Percentiles rank a stretch among this genome's conserved stretches.
These are phyloP conservation scores for Hymenoscyphus scutula DNA, from an alignment of 2,329 filamentous ascomycete genomes.

Conservation along the genomic window DNA sequence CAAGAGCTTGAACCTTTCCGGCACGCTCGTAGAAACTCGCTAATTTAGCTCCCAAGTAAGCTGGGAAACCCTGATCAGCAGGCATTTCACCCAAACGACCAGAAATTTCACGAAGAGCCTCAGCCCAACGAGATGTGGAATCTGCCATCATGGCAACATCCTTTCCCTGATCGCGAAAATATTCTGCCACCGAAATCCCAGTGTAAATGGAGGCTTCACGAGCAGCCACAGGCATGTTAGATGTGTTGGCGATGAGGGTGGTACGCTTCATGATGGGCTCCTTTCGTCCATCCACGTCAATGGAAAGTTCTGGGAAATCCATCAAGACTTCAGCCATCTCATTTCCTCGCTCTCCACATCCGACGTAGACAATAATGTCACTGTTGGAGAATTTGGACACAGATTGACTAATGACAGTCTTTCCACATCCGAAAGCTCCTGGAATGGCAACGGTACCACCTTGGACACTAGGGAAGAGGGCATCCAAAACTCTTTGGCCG, in stretches of 20 bases:
- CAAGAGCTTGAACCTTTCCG: conserved; percentile 79
- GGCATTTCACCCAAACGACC: conserved; percentile 99
- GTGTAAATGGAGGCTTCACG: conserved; percentile 99
- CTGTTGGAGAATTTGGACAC: conserved; percentile 99
- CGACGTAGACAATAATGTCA: conserved; percentile 98
- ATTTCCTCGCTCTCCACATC: conserved; percentile 88
- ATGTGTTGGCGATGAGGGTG: conserved; percentile 96
- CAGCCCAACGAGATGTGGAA: conserved; percentile 96
- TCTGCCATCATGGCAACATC: conserved; percentile 99
- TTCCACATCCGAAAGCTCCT: conserved; percentile 96
- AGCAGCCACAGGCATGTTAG: conserved; percentile 98
- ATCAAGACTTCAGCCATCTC: conserved; percentile 99
- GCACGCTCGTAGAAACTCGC: conserved; percentile 99
- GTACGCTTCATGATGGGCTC: conserved; percentile 99
- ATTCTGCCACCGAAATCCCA: conserved; percentile 81
- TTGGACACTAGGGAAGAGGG: conserved; percentile 93
- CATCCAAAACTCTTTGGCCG: conserved; percentile 93
- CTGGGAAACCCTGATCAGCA: conserved; percentile 98
- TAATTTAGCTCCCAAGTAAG: conserved; percentile 93
- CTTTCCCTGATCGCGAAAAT: conserved; percentile 96
- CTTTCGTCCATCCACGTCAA: conserved; percentile 88
- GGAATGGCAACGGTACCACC: conserved; percentile 98
- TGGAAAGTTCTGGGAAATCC: conserved; percentile 98
- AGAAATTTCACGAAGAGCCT: conserved; percentile 97
- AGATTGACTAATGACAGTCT: conserved; percentile 98